A percentile compares a stretch with the other conserved stretches of the same genome.
Conservation (phyloP, 1,284 basidiomycete species). For the Cryptococcus sp. region DNA sequence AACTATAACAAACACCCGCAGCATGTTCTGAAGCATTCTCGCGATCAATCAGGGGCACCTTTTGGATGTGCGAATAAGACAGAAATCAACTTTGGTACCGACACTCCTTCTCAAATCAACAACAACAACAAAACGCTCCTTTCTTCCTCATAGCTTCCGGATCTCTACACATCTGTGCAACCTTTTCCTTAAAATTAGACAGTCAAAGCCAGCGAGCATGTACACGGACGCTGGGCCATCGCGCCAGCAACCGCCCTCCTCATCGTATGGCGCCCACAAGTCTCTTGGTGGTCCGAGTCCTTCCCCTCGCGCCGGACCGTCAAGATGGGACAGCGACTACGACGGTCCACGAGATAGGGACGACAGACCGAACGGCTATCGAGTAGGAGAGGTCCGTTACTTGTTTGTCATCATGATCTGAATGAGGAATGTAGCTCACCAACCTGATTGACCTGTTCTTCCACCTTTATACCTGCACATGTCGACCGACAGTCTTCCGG, state of each 20-base stretch:
- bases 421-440: not conserved
- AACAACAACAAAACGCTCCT: no score
- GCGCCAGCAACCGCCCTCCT: conserved; percentile 9
- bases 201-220: conserved; percentile 6
- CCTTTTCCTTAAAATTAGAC: no score
- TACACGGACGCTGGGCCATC: conserved; percentile 29
- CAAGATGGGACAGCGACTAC: conserved; percentile 1
- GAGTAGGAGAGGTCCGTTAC: conserved; percentile 12
- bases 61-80: no score
- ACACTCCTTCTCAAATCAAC: no score
- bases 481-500: not conserved
- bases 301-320: not conserved
- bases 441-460: not conserved
- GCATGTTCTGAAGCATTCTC: no score
- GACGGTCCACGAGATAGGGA: conserved; percentile 8
- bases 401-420: not conserved
- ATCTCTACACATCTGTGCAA: no score
- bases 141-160: no score
- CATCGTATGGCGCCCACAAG: conserved; percentile 1
- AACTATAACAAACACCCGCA: no score
- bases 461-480: not conserved
- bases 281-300: conserved; percentile 1
- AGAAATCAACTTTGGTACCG: no score
- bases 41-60: no score
- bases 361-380: conserved; percentile 9